Evolutionary conservation across 768 basidiomycete genomes (phyloP).

Genomic region (Mycena metata): DNA sequence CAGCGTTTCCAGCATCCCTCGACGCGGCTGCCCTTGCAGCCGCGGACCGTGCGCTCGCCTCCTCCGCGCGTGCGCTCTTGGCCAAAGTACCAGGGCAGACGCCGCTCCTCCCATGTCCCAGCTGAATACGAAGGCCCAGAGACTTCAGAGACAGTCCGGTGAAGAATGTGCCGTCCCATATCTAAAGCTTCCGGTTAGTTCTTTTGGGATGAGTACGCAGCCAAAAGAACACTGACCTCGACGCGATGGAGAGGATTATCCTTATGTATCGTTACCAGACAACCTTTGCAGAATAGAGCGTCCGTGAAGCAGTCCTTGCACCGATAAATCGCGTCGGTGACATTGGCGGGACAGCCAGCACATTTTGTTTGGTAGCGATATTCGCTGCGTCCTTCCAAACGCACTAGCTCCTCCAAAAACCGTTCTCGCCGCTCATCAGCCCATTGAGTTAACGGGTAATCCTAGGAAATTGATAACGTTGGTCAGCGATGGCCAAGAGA

Average conservation of each 20-base stretch:
- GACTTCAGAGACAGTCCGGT: not conserved
- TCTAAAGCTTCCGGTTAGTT: slow-evolving; percentile 5
- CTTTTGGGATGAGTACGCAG: too few relatives aligned
- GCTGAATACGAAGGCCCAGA: slow-evolving; percentile 14
- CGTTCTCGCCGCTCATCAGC: not conserved
- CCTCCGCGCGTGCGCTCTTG: not conserved
- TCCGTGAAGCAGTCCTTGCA: slow-evolving; percentile 10
- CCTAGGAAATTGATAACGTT: not conserved
- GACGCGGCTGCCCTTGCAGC: too few relatives aligned
- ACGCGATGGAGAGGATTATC: slow-evolving; percentile 10
- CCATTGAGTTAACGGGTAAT: not conserved
- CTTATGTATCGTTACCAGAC: not conserved
- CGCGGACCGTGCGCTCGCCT: too few relatives aligned
- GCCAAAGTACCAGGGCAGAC: slow-evolving; percentile 6
- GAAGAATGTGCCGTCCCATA: not conserved
- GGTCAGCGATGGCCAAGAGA: not conserved
- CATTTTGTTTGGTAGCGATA: not conserved
- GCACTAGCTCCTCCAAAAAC: not conserved
- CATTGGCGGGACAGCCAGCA: not conserved
- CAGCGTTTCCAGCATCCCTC: not conserved
- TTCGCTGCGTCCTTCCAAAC: not conserved
- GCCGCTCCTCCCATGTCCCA: slow-evolving; percentile 6
- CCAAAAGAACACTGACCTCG: not conserved
- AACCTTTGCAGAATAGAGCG: not conserved
- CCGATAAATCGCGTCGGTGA: not conserved